These are phyloP conservation scores for Boechera divaricarpa DNA, from an alignment of 345 rosid species.

Conservation along the genomic window DNA sequence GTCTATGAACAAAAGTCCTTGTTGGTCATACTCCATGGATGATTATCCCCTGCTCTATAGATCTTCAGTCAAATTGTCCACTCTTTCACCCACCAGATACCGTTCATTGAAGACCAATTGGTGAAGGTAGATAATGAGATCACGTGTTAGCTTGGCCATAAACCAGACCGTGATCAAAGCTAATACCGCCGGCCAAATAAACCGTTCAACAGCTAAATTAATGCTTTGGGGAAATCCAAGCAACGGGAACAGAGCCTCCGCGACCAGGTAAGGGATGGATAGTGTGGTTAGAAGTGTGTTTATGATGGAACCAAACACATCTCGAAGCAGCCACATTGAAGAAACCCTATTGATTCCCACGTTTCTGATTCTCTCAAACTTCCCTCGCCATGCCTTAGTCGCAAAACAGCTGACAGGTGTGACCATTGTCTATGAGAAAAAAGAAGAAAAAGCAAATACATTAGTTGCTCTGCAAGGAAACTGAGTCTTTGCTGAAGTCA, in stretches of 20 bases:
- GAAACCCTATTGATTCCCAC: conserved; percentile 13
- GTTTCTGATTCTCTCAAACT: conserved; percentile 23
- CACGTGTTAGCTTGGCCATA: conserved; percentile 25
- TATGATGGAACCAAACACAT: conserved; percentile 31
- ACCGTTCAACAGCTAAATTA: conserved; percentile 16
- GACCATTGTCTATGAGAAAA: conserved; percentile 7
- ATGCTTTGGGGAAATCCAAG: conserved; percentile 27
- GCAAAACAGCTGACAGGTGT: conserved; percentile 24
- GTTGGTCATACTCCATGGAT: conserved; percentile 15
- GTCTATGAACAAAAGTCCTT: conserved; percentile 12
- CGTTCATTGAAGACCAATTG: conserved; percentile 30
- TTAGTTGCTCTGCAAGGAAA: conserved; percentile 4
- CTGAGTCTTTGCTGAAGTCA: background rate
- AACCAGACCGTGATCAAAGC: conserved; percentile 12
- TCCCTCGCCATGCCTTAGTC: conserved; percentile 24
- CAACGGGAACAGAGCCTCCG: conserved; percentile 21
- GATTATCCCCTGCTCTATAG: background rate
- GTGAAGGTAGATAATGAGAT: conserved; percentile 32
- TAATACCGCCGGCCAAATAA: conserved; percentile 34
- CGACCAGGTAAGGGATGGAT: conserved; percentile 31
- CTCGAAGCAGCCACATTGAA: conserved; percentile 31
- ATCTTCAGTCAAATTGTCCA: conserved; percentile 22
- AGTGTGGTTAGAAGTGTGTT: conserved; percentile 31
- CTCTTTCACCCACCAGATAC: conserved; percentile 38
- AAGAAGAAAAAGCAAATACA: background rate